Evolutionary conservation across 352 stramenopile species (phyloP).

Genomic region (Phytophthora fragariae): DNA sequence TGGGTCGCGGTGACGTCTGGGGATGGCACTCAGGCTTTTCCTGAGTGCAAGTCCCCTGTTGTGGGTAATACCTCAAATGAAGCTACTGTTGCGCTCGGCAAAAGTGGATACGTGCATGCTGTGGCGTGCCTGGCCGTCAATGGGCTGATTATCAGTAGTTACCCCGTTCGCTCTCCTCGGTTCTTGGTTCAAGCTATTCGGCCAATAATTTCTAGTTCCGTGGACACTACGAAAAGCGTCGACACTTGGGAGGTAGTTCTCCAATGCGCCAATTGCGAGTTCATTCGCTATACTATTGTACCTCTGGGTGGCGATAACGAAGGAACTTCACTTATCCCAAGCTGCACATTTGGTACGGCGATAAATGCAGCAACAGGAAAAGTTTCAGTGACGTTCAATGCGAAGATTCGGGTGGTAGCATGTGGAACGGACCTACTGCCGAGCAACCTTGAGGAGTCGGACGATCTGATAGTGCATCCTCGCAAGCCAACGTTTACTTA

Average conservation of each 20-base stretch:
- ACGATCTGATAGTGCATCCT: conserved; percentile 42
- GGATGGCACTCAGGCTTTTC: conserved; percentile 68
- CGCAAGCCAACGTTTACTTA: conserved; percentile 50
- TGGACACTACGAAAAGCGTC: conserved; percentile 39
- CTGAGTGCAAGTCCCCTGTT: conserved; percentile 36
- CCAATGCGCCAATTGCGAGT: conserved; percentile 47
- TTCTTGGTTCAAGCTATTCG: conserved; percentile 54
- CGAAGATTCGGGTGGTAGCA: conserved; percentile 50
- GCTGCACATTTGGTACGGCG: conserved; percentile 48
- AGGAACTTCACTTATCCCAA: conserved; percentile 33
- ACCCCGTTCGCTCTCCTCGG: conserved; percentile 48
- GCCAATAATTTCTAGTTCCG: conserved; percentile 39
- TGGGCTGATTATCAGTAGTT: conserved; percentile 51
- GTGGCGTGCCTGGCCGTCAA: conserved; percentile 53
- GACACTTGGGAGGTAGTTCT: conserved; percentile 55
- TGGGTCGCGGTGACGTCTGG: conserved; percentile 57
- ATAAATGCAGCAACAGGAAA: conserved; percentile 20
- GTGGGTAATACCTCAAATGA: conserved; percentile 13
- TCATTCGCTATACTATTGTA: conserved; percentile 56
- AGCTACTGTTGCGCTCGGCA: conserved; percentile 27
- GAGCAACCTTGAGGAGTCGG: conserved; percentile 42
- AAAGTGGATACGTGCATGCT: conserved; percentile 65
- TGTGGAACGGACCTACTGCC: conserved; percentile 46
- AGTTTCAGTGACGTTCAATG: conserved; percentile 47
- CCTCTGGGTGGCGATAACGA: conserved; percentile 9